A percentile compares a stretch with the other conserved stretches of the same genome.
phyloP scores from a whole-genome alignment of 441 rosid genomes.

The Erysimum pusillum region DNA sequence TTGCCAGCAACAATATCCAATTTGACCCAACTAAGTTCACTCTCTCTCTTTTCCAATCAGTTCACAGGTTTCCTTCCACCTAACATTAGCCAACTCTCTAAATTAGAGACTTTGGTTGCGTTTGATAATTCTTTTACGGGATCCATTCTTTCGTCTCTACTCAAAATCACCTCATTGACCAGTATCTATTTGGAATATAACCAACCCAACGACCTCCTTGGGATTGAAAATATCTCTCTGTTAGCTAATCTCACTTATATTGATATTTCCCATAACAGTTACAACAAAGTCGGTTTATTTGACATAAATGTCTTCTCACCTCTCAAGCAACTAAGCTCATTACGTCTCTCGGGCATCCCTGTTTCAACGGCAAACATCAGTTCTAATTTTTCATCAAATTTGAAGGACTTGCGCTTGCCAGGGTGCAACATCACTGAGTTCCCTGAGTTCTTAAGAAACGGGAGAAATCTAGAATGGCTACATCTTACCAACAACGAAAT shows the following conservation, averaged over 20 bases:
- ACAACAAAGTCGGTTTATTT: neutral
- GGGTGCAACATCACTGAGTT: neutral
- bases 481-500: neutral
- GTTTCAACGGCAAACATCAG: neutral
- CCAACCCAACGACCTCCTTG: neutral
- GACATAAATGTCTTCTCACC: neutral
- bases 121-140: neutral
- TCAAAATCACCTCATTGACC: neutral
- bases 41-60: neutral
- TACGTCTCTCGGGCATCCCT: neutral
- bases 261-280: neutral
- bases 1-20: neutral
- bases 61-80: neutral
- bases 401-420: fast-evolving
- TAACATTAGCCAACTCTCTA: neutral
- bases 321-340: neutral
- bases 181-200: neutral
- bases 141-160: neutral
- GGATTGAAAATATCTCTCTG: neutral
- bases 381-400: neutral
- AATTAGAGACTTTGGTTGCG: neutral
- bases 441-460: neutral
- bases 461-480: neutral
- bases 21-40: neutral
- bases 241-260: neutral